Evolutionary conservation across 352 stramenopile species (phyloP).

Genomic region (Phytophthora europaea): DNA sequence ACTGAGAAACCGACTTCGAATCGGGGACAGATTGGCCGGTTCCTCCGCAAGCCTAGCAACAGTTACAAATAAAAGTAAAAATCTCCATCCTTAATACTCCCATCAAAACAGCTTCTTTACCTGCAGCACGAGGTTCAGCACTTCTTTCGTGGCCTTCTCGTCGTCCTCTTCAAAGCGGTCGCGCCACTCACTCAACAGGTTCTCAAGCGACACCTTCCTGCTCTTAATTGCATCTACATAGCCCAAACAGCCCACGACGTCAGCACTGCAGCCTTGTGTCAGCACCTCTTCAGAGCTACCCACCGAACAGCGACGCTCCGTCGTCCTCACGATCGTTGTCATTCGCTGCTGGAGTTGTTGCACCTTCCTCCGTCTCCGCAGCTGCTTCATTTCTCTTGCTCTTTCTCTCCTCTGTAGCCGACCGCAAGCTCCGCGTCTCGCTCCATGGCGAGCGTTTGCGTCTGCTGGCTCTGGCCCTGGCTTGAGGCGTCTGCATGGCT

Average conservation of each 20-base stretch:
- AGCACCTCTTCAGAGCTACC: not conserved
- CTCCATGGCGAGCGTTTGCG: constrained; percentile 48
- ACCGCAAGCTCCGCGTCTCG: constrained; percentile 29
- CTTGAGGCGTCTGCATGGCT: constrained; percentile 20
- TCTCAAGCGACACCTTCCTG: constrained; percentile 61
- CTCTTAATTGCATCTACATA: constrained; percentile 65
- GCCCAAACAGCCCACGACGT: constrained; percentile 11
- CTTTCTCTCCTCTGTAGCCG: constrained; percentile 5
- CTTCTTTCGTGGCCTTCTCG: constrained; percentile 63
- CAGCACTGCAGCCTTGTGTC: not conserved
- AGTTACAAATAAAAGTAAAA: constrained; percentile 5
- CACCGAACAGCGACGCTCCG: constrained; percentile 40
- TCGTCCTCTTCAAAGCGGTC: constrained; percentile 74
- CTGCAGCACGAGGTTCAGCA: constrained; percentile 87
- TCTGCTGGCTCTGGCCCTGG: constrained; percentile 28
- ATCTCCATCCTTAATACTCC: constrained; percentile 31
- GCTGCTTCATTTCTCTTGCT: constrained; percentile 13
- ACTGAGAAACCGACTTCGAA: constrained; percentile 62
- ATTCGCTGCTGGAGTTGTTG: constrained; percentile 3
- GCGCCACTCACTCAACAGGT: constrained; percentile 72
- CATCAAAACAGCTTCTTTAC: constrained; percentile 23
- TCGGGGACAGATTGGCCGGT: constrained; percentile 57
- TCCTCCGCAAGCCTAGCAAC: constrained; percentile 62
- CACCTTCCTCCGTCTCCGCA: constrained; percentile 5
- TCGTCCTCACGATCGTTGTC: constrained; percentile 25